Evolutionary conservation across 1,284 basidiomycete genomes (phyloP).

Genomic region (Moesziomyces parantarcticus): DNA sequence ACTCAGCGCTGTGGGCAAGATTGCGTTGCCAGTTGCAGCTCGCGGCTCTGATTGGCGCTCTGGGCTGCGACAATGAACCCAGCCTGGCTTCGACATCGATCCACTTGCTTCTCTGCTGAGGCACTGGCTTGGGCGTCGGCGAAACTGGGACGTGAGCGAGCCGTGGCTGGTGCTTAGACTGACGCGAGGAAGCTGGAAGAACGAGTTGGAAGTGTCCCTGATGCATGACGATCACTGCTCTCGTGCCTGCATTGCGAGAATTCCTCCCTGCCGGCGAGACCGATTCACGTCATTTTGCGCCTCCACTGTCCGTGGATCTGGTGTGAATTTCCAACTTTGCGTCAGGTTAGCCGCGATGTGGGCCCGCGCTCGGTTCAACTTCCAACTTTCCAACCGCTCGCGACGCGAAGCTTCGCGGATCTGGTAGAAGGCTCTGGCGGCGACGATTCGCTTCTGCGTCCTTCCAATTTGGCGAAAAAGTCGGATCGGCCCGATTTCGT

Average conservation of each 20-base stretch:
- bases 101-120: conserved; percentile 33
- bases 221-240: neutral
- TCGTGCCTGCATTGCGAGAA: neutral
- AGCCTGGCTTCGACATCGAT: conserved; percentile 19
- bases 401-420: conserved; percentile 4
- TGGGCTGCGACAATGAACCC: neutral
- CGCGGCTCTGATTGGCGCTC: conserved; percentile 2
- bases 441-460: conserved; percentile 17
- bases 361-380: conserved; percentile 14
- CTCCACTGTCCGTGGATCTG: neutral
- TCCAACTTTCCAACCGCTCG: conserved; percentile 8
- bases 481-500: neutral
- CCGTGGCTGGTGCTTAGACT: conserved; percentile 14
- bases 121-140: neutral
- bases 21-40: neutral
- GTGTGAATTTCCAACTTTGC: conserved; percentile 1
- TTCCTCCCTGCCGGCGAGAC: no score
- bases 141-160: conserved; percentile 23
- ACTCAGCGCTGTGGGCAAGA: conserved; percentile 3
- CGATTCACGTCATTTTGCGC: conserved; percentile 2
- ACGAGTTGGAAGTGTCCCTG: conserved; percentile 29
- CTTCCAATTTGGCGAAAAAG: conserved; percentile 13
- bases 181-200: conserved; percentile 44
- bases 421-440: conserved; percentile 18
- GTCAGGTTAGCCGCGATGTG: neutral